Base-by-base conservation (phyloP, 768 basidiomycete genomes). In the Tricholoma sp. region DNA sequence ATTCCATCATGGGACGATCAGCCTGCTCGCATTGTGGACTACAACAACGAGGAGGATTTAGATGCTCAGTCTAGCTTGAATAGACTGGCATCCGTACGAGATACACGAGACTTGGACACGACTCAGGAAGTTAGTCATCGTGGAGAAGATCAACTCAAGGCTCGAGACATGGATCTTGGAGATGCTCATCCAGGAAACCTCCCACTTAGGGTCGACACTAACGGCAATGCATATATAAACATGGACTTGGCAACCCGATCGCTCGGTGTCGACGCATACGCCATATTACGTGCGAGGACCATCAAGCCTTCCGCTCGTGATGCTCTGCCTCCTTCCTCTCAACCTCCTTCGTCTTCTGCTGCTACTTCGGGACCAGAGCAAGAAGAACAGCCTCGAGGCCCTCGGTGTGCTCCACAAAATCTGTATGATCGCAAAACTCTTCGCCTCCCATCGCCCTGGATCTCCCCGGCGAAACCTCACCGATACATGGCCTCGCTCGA, bases 401-500 rank as follows among this genome's bases (percentile, higher is more conserved):
- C 67, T 49, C 67, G 60, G 14, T 63, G 32, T 47, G 61, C 72
- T 18, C 81, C 82, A 9, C 62, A 67, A 34, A 77, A 78, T 32
- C 59, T 84, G 14, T 70, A 73, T 51, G 76, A 78, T 52, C 57
- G 64, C 35, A 73, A 75, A 57, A 85, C 84, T 14, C 66, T 85
- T 27, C 65, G 65, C 37, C 66, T 80, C 41, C 77, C 79, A 6
- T 59, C 68, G 5, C 51, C 61, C 12, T 64, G 71, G 68, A 50
- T 53, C 11, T 57, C 61, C 32, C 75, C 79, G n/a, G 52, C 58
- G 11, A 66, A 64, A 18, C 46, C 65, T 16, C 88, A 91, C 66
- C 79, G 76, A 24, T 92, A 91, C 64, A 74, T 92, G 70, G 82
- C 82, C 14, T 91, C 88, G 27, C 66, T 91, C 59, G 75, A 83